Evolutionary conservation across 768 basidiomycete genomes (phyloP).

Genomic region (Suillus placidus): DNA sequence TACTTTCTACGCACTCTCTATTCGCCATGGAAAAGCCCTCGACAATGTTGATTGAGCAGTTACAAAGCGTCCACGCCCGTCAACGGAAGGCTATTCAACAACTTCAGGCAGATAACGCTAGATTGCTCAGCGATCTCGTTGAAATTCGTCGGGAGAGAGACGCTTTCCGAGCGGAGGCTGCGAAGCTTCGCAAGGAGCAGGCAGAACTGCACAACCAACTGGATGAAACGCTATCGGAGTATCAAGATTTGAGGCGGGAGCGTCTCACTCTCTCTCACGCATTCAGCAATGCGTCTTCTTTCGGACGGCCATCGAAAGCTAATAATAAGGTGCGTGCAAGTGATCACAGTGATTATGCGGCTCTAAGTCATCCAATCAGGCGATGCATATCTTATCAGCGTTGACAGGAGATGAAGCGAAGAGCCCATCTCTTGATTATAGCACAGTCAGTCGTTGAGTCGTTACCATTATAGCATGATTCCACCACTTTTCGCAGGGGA

Average conservation of each 20-base stretch:
- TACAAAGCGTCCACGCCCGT: constrained; percentile 26
- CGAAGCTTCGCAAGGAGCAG: constrained; percentile 23
- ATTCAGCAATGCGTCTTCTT: neutral
- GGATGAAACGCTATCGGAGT: constrained; percentile 21
- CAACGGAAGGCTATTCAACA: constrained; percentile 30
- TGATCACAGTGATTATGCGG: neutral
- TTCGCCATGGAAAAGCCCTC: constrained; percentile 17
- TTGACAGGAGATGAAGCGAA: constrained; percentile 4
- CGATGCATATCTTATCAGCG: constrained; percentile 1
- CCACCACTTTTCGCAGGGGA: neutral
- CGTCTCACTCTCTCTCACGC: constrained; percentile 20
- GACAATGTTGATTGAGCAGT: constrained; percentile 26
- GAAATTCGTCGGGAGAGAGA: constrained; percentile 33
- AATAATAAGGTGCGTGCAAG: constrained; percentile 17
- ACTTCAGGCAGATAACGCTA: constrained; percentile 28
- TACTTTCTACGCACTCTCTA: neutral
- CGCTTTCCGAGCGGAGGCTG: constrained; percentile 24
- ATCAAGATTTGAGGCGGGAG: constrained; percentile 28
- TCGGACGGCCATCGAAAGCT: constrained; percentile 5
- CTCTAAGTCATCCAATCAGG: constrained; percentile 2
- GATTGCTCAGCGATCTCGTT: constrained; percentile 26
- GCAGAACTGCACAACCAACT: constrained; percentile 25
- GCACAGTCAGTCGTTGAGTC: constrained; percentile 2
- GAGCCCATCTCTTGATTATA: constrained; percentile 7
- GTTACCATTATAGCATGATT: neutral